Evolutionary conservation across 768 basidiomycete species (phyloP).

Genomic region (Tulasnella calospora): DNA sequence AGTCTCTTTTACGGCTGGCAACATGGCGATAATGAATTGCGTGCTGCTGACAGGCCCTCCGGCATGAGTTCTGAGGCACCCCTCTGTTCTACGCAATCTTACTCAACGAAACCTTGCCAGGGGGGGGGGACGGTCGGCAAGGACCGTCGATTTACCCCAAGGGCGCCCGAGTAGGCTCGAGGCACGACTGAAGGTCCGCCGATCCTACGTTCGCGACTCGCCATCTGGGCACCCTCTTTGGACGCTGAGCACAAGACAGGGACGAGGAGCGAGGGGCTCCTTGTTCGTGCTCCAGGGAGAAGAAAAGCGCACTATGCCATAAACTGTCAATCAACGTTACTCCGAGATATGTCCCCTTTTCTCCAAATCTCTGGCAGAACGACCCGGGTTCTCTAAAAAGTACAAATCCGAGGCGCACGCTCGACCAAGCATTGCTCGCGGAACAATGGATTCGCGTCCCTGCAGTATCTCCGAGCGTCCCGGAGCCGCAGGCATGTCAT

Average conservation of each 20-base stretch:
- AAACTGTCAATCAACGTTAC: constrained; percentile 8
- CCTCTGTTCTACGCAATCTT: neutral
- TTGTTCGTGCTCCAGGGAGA: neutral
- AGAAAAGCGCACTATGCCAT: neutral
- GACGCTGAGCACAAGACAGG: neutral
- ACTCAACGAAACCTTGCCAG: neutral
- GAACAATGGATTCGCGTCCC: neutral
- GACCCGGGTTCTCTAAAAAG: no score
- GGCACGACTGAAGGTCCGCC: neutral
- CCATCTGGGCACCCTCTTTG: neutral
- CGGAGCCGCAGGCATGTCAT: neutral
- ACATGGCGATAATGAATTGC: constrained; percentile 10
- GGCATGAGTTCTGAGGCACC: neutral
- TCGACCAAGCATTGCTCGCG: neutral
- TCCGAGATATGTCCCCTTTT: neutral
- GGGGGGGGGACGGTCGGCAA: neutral
- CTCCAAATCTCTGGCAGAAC: neutral
- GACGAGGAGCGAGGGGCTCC: neutral
- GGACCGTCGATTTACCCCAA: neutral
- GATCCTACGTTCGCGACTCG: neutral
- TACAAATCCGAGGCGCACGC: neutral
- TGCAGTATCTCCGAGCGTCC: constrained; percentile 1
- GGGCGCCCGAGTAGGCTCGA: neutral
- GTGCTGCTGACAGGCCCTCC: constrained; percentile 4
- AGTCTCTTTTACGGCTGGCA: neutral